Percentiles rank a stretch among this genome's conserved stretches.
Conservation (phyloP, 768 basidiomycete species). For the Cystoderma amianthinum region DNA sequence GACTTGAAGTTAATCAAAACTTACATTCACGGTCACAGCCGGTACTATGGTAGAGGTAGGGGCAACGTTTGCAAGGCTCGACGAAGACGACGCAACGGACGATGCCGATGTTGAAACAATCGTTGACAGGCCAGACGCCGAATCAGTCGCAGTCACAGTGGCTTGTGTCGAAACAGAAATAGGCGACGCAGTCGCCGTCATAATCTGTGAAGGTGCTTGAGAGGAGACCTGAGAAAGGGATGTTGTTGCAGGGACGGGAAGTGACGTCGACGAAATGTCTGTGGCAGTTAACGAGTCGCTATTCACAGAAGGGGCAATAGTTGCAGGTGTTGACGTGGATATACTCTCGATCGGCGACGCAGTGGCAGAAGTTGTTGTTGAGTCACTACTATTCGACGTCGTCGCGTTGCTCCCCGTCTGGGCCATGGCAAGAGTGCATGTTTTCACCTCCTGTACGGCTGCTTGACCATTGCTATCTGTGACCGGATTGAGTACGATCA, state of each 20-base stretch:
- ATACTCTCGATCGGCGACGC: constrained; percentile 8
- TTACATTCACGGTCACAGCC: neutral
- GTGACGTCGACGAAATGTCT: constrained; percentile 5
- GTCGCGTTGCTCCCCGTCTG: too few species aligned
- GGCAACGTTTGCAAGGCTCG: neutral
- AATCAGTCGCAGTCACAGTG: constrained; percentile 7
- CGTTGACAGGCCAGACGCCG: constrained; percentile 7
- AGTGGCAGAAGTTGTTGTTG: constrained; percentile 6
- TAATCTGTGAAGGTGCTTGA: constrained; percentile 7
- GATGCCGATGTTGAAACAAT: constrained; percentile 2
- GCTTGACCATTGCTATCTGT: constrained; percentile 40
- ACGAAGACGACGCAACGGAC: neutral
- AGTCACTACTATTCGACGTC: too few species aligned
- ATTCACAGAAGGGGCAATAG: constrained; percentile 12
- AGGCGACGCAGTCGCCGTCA: constrained; percentile 6
- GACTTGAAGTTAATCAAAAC: neutral
- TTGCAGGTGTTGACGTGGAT: constrained; percentile 12
- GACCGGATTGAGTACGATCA: constrained; percentile 49
- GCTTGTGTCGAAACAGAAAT: constrained; percentile 1
- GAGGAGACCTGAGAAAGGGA: constrained; percentile 4
- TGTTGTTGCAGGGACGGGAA: constrained; percentile 4
- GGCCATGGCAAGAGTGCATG: too few species aligned
- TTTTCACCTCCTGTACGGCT: constrained; percentile 43
- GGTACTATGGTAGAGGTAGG: neutral
- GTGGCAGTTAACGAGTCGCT: constrained; percentile 10